Evolutionary conservation across 768 basidiomycete species (phyloP).

Genomic region (Arthromyces matolae): DNA sequence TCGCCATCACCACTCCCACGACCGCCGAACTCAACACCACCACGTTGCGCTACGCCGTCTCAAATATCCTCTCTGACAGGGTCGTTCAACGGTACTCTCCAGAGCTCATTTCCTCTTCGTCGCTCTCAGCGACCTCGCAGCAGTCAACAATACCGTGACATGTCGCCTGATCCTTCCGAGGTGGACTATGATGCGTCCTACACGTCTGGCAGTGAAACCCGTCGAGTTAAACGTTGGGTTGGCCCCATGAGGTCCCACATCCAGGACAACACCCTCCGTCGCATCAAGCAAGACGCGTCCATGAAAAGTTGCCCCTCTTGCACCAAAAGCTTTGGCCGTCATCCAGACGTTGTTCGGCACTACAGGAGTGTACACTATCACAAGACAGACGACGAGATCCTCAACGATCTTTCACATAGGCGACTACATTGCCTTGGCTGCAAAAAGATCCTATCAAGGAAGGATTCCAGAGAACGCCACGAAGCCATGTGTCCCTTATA

Average conservation of each 20-base stretch:
- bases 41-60: too few relatives aligned
- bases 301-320: constrained; percentile 6
- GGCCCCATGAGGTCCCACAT: neutral
- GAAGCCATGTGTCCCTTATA: constrained; percentile 8
- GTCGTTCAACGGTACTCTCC: too few relatives aligned
- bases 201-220: neutral
- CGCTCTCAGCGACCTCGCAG: constrained; percentile 4
- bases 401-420: constrained; percentile 5
- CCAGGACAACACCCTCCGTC: neutral
- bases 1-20: too few relatives aligned
- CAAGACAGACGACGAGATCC: constrained; percentile 7
- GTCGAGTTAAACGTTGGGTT: neutral
- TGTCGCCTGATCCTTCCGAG: neutral
- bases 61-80: too few relatives aligned
- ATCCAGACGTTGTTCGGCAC: constrained; percentile 12
- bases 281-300: constrained; percentile 3
- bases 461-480: constrained; percentile 13
- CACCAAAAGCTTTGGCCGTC: constrained; percentile 3
- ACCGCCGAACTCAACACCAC: too few relatives aligned
- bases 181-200: neutral
- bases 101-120: too few relatives aligned
- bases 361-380: constrained; percentile 3
- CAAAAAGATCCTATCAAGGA: constrained; percentile 12
- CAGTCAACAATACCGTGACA: neutral
- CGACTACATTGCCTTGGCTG: constrained; percentile 12